phyloP scores from a whole-genome alignment of 2,329 filamentous ascomycete species.

The Gyromitra esculenta region DNA sequence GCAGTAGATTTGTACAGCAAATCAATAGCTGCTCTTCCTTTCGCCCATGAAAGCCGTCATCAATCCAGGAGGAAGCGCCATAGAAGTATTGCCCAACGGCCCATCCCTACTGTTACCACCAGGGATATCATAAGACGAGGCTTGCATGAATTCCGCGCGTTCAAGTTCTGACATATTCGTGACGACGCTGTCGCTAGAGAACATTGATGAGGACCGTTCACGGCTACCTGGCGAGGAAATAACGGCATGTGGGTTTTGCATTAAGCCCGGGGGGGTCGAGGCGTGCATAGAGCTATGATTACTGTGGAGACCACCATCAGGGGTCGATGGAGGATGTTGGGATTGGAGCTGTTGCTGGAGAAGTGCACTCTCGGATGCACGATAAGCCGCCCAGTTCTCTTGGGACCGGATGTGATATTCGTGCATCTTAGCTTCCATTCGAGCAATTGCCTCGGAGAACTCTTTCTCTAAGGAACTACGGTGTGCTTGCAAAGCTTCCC shows the following conservation, averaged over 20 bases:
- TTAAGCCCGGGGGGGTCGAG: constrained; percentile 46
- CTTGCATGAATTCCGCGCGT: constrained; percentile 44
- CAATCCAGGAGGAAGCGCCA: constrained; percentile 38
- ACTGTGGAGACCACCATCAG: constrained; percentile 54
- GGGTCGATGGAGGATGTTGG: constrained; percentile 53
- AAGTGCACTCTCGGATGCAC: constrained; percentile 46
- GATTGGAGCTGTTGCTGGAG: constrained; percentile 51
- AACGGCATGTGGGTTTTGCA: constrained; percentile 50
- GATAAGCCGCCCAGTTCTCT: constrained; percentile 50
- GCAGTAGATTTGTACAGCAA: constrained; percentile 20
- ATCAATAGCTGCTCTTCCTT: constrained; percentile 35
- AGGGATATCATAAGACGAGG: constrained; percentile 34
- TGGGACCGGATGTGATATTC: constrained; percentile 47
- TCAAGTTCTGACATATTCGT: constrained; percentile 57
- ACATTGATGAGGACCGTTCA: constrained; percentile 56
- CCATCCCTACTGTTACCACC: constrained; percentile 20
- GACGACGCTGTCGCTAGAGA: constrained; percentile 56
- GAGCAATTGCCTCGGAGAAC: constrained; percentile 56
- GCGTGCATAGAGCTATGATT: constrained; percentile 46
- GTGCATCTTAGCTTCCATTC: constrained; percentile 57
- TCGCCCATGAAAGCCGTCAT: constrained; percentile 42
- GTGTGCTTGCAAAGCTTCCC: constrained; percentile 53
- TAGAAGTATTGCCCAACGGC: constrained; percentile 32
- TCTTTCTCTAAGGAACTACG: constrained; percentile 55
- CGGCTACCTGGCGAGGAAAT: constrained; percentile 49